phyloP scores from a whole-genome alignment of 2,329 filamentous ascomycete species.

The Leptographium galeiforme region DNA sequence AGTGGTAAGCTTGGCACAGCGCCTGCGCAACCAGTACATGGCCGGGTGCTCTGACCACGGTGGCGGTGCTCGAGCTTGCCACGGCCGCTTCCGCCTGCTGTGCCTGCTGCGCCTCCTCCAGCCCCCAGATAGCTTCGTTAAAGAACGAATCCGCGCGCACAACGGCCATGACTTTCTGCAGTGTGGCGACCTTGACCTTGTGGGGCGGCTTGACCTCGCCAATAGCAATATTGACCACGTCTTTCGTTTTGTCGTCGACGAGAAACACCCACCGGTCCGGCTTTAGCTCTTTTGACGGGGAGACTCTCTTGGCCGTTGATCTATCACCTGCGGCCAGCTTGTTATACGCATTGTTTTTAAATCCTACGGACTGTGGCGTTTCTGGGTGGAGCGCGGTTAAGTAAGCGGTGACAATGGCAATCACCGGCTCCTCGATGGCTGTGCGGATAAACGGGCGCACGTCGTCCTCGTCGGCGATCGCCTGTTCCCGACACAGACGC shows the following conservation, averaged over 20 bases:
- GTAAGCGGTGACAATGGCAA: background rate
- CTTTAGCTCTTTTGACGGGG: background rate
- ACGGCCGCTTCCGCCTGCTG: background rate
- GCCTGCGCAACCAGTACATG: background rate
- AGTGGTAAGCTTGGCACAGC: slow-evolving; percentile 6
- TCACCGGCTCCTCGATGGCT: background rate
- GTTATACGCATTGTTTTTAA: background rate
- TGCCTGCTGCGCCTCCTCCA: background rate
- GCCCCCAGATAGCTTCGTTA: background rate
- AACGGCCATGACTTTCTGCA: background rate
- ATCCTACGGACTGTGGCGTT: background rate
- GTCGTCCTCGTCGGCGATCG: background rate
- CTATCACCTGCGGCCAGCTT: background rate
- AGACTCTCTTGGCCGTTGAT: background rate
- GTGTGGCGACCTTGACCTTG: background rate
- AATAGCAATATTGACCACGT: background rate
- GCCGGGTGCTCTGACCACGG: background rate
- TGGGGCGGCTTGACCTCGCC: slow-evolving; percentile 5
- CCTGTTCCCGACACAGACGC: background rate
- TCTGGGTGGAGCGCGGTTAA: background rate
- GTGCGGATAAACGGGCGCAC: background rate
- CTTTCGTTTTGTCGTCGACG: background rate
- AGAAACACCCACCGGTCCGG: slow-evolving; percentile 1
- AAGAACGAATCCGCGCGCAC: background rate
- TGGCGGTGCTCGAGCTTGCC: no score